These are phyloP conservation scores for Isoetes taiwanensis DNA, from an alignment of 75 land plant species.

Conservation along the genomic window DNA sequence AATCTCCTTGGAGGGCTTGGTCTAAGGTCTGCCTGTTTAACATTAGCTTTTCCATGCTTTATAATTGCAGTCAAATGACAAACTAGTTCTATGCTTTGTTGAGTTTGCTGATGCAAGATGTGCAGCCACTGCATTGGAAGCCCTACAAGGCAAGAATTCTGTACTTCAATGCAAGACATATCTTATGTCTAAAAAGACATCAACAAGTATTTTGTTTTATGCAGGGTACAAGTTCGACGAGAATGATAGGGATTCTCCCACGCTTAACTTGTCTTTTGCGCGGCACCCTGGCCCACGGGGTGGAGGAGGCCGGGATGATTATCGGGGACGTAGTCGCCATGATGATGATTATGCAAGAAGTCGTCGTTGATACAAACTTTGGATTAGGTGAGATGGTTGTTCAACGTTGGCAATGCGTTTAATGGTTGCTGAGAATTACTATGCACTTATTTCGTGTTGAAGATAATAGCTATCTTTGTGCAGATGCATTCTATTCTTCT, in stretches of 20 bases:
- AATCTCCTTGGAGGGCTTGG: background rate
- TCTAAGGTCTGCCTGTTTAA: background rate
- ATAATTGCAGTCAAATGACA: background rate
- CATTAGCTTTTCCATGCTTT: background rate
- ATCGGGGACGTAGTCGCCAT: conserved; percentile 23
- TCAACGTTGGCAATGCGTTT: too few relatives aligned
- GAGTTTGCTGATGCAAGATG: background rate
- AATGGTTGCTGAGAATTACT: too few relatives aligned
- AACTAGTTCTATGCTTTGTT: background rate
- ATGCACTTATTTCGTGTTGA: too few relatives aligned
- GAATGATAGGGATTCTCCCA: conserved; percentile 43
- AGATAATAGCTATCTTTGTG: too few relatives aligned
- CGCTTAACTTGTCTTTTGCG: conserved; percentile 64
- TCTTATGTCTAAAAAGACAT: too few relatives aligned
- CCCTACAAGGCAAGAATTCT: background rate
- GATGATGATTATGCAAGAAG: conserved; percentile 24
- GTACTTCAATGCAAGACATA: background rate
- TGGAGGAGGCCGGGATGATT: conserved; percentile 27
- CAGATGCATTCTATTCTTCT: too few relatives aligned
- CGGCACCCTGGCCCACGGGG: conserved; percentile 71
- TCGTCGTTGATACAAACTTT: too few relatives aligned
- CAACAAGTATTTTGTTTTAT: too few relatives aligned
- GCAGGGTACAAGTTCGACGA: conserved; percentile 89
- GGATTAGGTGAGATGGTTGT: too few relatives aligned
- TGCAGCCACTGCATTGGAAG: conserved; percentile 3